Evolutionary conservation across 2,329 filamentous ascomycete species (phyloP), one percentile per base, ranked within the genome.

Genomic region (Neofusicoccum ribis): DNA sequence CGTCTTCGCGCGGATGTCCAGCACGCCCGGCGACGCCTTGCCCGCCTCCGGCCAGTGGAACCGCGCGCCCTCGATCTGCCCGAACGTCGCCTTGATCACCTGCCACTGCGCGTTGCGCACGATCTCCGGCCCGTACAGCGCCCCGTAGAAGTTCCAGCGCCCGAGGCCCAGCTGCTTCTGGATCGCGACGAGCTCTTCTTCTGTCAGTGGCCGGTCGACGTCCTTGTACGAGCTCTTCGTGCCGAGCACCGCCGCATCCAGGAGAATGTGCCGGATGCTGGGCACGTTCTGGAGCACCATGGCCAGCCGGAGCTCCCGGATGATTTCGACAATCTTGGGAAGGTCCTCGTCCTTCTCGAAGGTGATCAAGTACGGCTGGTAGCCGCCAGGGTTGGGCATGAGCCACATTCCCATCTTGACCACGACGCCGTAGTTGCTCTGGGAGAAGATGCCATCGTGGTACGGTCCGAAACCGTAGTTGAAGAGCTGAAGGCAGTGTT

Each of bases 361-460:
- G 0, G 81, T 83, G 68, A 80, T 74, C 51, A 79, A 66, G 61
- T 78, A 78, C 15, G 73, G 73, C 73, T 84, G 80, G 66, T 82
- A 81, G 1, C 81, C 82, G 11, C 79, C 82, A 0, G 82, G 82
- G 51, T 84, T 84, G 1, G 81, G 80, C 84, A 86, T 85, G 37
- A 86, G 75, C 73, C 77, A 47, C 68, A 85, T 79, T 0, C 84
- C 84, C 79, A 86, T 83, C 72, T 86, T 85, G 7, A 70, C 70
- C 1, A 77, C 74, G 39, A 78, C 75, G 8, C 76, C 76, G 31
- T 77, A 70, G 31, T 74, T 76, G 36, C 70, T 72, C 61, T 78
- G 76, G 1, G 76, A 71, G 68, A 77, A 77, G 59, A 76, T 74
- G 59, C 74, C 76, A 62, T 77, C 76, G 20, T 73, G 73, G 67